Base-by-base conservation (phyloP, 2,329 filamentous ascomycete species). In the Akanthomyces dipterigenus region DNA sequence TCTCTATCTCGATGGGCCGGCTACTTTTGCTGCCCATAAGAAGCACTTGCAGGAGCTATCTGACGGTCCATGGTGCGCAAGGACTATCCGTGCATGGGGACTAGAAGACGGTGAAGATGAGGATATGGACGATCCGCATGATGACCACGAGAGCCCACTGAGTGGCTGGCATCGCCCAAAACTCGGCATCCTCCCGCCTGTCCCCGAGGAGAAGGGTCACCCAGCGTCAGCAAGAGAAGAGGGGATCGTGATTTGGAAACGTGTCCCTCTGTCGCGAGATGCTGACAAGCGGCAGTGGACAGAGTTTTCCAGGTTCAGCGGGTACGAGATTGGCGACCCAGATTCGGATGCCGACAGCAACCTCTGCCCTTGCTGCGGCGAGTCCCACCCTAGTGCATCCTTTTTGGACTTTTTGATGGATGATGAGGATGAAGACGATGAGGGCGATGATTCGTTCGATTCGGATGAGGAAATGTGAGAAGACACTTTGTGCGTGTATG, bases 211-310 rank as follows among this genome's bases (percentile, higher is more conserved):
- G 55, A 69, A 72, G 36, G 79, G 72, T 3, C 75, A 79, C 20
- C 80, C 80, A 3, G 62, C 67, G 34, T 80, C 78, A 3, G 67
- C 63, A 24, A 77, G 70, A 62, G 69, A 73, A n/a, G 75, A 77
- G 20, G 76, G 78, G 14, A 71, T 72, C 28, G 77, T 81, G 3
- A 75, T 83, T 22, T 84, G 80, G 79, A 83, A 82, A 67, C 76
- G 71, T 14, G 75, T 83, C 0, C 81, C 80, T 1, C 51, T 72
- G 4, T 70, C 69, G 20, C 75, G 78, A 20, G 77, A 78, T 60
- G 65, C 64, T 0, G 66, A 72, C 16, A 69, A 75, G 36, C 79
- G 80, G 24, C 67, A 71, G n/a, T 84, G 80, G 80, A 70, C 74
- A 18, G 73, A 81, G 40, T 84, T 83, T 64, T 76, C 72, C 55